Evolutionary conservation across 108 stramenopile genomes (phyloP).

Genomic region (Pseudonitzschia multiseries): DNA sequence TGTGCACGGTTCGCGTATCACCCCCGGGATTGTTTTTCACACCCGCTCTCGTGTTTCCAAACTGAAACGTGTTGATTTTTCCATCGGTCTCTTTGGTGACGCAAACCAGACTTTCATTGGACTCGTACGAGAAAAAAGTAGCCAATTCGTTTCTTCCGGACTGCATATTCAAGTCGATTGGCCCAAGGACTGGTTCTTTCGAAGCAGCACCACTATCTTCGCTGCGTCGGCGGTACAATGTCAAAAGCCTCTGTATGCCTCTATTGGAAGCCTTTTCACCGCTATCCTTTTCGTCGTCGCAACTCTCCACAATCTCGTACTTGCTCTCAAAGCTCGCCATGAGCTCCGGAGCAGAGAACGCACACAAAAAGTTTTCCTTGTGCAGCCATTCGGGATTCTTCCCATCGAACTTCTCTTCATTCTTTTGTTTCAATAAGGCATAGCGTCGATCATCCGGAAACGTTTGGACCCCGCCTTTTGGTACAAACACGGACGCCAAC

Average conservation of each 20-base stretch:
- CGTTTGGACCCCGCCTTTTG: conserved; percentile 36
- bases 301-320: conserved; percentile 21
- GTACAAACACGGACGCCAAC: conserved; percentile 27
- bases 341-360: conserved; percentile 54
- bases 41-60: conserved; percentile 66
- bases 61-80: conserved; percentile 41
- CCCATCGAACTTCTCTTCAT: conserved; percentile 11
- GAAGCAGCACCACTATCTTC: background rate
- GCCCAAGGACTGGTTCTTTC: conserved; percentile 25
- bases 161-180: conserved; percentile 33
- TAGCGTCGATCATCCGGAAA: conserved; percentile 70
- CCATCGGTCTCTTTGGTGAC: conserved; percentile 25
- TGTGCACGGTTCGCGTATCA: conserved; percentile 61
- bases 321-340: conserved; percentile 38
- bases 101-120: conserved; percentile 41
- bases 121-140: conserved; percentile 46
- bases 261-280: background rate
- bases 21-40: conserved; percentile 40
- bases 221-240: conserved; percentile 30
- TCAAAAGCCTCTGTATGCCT: conserved; percentile 21
- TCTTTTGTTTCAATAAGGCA: conserved; percentile 44
- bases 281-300: background rate
- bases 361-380: conserved; percentile 71
- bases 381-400: conserved; percentile 51
- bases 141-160: conserved; percentile 44